These are phyloP conservation scores for Cryptosporidium ubiquitum DNA, from an alignment of 169 alveolate genomes.

Conservation along the genomic window DNA sequence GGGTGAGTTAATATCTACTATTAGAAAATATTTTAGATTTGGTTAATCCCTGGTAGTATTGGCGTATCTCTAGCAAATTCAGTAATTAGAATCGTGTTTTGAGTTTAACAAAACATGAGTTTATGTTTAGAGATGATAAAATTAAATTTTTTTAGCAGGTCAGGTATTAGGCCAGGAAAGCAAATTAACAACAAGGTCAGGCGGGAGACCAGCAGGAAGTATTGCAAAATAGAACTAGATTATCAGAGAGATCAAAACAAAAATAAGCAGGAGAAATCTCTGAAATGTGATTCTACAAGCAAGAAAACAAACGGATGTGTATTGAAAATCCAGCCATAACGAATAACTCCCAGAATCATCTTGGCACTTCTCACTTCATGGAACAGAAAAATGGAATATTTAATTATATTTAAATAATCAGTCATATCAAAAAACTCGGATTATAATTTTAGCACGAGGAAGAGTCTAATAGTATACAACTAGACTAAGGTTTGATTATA, in stretches of 20 bases:
- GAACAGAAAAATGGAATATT: background rate
- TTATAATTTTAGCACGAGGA: background rate
- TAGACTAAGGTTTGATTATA: slow-evolving; percentile 3
- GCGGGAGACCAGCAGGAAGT: background rate
- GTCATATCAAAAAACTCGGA: background rate
- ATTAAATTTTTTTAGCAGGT: background rate
- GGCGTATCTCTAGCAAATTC: no score
- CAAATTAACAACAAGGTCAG: background rate
- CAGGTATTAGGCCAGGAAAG: background rate
- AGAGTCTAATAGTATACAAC: background rate
- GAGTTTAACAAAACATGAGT: background rate
- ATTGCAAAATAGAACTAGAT: background rate
- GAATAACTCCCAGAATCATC: background rate
- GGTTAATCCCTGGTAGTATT: background rate
- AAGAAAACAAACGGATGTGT: no score
- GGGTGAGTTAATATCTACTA: background rate
- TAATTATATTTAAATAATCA: background rate
- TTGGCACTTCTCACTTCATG: background rate
- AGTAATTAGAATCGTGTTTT: background rate
- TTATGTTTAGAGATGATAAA: no score
- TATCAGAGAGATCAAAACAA: no score
- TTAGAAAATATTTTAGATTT: no score
- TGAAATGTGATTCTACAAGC: background rate
- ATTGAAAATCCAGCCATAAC: no score
- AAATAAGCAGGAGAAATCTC: background rate